Evolutionary conservation across 495 filamentous ascomycete species (phyloP).

Genomic region (Jackrogersella multiformis): DNA sequence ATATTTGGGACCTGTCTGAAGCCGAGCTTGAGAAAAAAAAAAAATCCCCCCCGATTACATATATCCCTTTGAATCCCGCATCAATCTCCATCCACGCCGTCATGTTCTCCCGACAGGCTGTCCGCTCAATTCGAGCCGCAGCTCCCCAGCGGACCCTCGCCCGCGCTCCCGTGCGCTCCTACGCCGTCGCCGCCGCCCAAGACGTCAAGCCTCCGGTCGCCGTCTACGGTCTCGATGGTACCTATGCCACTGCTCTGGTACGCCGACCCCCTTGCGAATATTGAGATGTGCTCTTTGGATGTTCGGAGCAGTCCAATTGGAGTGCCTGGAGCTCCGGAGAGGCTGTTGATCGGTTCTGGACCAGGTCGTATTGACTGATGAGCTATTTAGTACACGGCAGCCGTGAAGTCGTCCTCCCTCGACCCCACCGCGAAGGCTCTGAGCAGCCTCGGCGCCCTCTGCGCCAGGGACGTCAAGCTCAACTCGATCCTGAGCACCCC

Average conservation of each 20-base stretch:
- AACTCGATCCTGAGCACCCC: constrained; percentile 77
- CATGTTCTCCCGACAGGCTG: constrained; percentile 71
- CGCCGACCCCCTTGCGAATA: constrained; percentile 45
- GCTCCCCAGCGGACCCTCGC: constrained; percentile 59
- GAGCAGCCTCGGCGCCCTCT: constrained; percentile 69
- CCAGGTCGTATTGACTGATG: constrained; percentile 45
- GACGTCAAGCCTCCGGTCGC: constrained; percentile 85
- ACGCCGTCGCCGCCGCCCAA: constrained; percentile 73
- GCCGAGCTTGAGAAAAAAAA: constrained; percentile 34
- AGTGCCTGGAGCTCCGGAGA: not conserved
- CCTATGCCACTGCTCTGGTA: constrained; percentile 98
- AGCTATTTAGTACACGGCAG: constrained; percentile 86
- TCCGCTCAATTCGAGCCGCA: constrained; percentile 66
- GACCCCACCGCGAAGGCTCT: constrained; percentile 83
- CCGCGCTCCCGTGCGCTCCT: constrained; percentile 64
- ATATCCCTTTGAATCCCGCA: constrained; percentile 43
- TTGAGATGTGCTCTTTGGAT: not conserved
- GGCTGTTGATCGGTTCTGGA: not conserved
- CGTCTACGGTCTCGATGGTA: constrained; percentile 95
- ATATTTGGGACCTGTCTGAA: constrained; percentile 36
- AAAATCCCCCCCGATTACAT: constrained; percentile 26
- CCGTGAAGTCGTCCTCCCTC: constrained; percentile 83
- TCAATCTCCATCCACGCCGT: constrained; percentile 44
- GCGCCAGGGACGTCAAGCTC: constrained; percentile 85
- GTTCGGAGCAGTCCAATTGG: constrained; percentile 13